phyloP scores from a whole-genome alignment of 495 filamentous ascomycete genomes.

The Neurospora sp. region DNA sequence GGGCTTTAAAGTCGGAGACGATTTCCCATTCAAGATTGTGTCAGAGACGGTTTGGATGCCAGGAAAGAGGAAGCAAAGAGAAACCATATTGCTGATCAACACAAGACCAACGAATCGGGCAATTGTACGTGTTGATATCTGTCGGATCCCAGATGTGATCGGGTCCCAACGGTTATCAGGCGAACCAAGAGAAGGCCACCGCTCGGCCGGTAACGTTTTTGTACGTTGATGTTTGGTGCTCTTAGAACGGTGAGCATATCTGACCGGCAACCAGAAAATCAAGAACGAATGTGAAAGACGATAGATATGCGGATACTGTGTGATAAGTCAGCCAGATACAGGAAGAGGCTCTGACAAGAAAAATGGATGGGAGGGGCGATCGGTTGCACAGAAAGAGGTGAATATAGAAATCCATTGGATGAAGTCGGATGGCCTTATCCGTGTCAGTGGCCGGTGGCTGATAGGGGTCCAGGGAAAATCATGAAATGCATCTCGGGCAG shows the following conservation, averaged over 20 bases:
- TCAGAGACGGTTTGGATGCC: neutral
- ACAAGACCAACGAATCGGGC: neutral
- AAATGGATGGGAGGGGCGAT: neutral
- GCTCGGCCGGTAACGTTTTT: neutral
- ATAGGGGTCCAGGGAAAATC: neutral
- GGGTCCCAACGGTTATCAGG: neutral
- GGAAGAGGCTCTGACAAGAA: neutral
- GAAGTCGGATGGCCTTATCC: neutral
- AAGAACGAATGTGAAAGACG: neutral
- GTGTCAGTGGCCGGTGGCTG: neutral
- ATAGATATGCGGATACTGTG: neutral
- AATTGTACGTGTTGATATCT: neutral
- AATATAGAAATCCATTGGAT: neutral
- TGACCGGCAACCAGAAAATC: neutral
- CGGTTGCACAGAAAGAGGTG: neutral
- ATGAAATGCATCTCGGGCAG: neutral
- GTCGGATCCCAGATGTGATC: neutral
- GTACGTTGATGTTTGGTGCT: neutral
- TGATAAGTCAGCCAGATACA: neutral
- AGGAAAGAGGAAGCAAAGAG: neutral
- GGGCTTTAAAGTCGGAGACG: neutral
- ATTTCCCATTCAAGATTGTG: too few relatives aligned
- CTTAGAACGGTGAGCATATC: neutral
- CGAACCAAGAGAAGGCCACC: neutral
- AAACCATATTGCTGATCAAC: neutral